Evolutionary conservation across 176 grass and related monocot species (phyloP), one percentile per base, ranked within the genome.

Genomic region (Tillandsia leiboldiana): DNA sequence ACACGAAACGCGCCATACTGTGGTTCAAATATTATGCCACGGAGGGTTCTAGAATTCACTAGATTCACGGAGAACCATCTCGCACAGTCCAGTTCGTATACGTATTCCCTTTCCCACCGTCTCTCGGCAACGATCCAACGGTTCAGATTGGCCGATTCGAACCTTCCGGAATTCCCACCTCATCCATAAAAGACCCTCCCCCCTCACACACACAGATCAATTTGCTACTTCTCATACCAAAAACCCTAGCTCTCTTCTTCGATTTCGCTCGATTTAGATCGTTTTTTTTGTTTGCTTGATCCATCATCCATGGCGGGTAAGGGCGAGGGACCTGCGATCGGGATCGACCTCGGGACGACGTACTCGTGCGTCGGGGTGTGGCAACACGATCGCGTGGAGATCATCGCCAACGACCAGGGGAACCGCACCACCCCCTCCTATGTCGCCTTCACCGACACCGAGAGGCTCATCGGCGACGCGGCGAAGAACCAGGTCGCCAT

Each of bases 281-380:
- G 68, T 12, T 33, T 66, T 64, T 2, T 50, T 12, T 20, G 52
- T 24, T 63, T 29, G 48, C 10, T 54, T 49, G 48, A 51, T 75
- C 63, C 33, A 69, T 13, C 18, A 72, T 33, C 29, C 61, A 96
- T 90, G 91, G 81, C 84, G 66, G 69, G 69, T 51, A 84, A 78
- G 51, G 57, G 84, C 10, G 91, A 96, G 49, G 91, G 87, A 20
- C 92, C 88, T 69, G 92, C 92, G 5, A 96, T 96, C 58, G 92
- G 92, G 71, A 96, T 96, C 80, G 92, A 96, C 58, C 85, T 96
- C 26, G 92, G 92, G 61, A 91, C 92, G 13, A 96, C 92, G n/a
- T 96, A 96, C 80, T 96, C 92, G 49, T 96, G 92, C 78, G 85
- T 96, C 15, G 92, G 92, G 63, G 92, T 96, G 53, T 96, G 92